Conservation (phyloP, 2,329 filamentous ascomycete species). For the Ramichloridium luteum region DNA sequence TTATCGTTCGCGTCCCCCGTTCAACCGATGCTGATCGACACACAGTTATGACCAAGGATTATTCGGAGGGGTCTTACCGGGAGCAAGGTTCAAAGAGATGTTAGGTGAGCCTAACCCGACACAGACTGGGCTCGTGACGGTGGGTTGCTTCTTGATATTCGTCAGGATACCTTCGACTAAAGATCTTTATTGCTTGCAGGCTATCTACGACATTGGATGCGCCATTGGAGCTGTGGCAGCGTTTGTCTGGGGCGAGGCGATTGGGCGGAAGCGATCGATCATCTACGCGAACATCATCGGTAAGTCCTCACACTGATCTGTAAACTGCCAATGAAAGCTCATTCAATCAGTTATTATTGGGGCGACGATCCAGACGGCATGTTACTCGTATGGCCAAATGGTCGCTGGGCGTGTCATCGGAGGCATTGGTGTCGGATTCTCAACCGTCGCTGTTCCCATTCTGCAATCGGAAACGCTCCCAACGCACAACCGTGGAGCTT, state of each 20-base stretch:
- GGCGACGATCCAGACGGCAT: constrained; percentile 16
- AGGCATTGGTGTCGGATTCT: constrained; percentile 19
- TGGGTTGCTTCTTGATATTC: no score
- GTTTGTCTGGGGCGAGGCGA: constrained; percentile 17
- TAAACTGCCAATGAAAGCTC: constrained; percentile 1
- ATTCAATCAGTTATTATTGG: constrained; percentile 14
- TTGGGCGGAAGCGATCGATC: constrained; percentile 18
- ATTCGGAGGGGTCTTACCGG: constrained; percentile 21
- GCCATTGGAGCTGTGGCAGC: constrained; percentile 17
- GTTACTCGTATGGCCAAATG: constrained; percentile 18
- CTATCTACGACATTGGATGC: constrained; percentile 21
- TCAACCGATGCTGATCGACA: neutral
- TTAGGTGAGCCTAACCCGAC: constrained; percentile 17
- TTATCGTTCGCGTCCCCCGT: neutral
- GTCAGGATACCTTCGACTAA: no score
- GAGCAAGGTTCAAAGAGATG: constrained; percentile 19
- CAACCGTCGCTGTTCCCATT: constrained; percentile 21
- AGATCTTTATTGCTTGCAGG: no score
- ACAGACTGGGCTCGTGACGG: constrained; percentile 18
- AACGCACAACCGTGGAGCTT: constrained; percentile 19
- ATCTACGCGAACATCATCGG: constrained; percentile 16
- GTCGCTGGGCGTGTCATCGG: constrained; percentile 16
- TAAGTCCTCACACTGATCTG: constrained; percentile 1
- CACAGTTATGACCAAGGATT: constrained; percentile 21
- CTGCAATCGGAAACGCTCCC: constrained; percentile 21